Evolutionary conservation across 768 basidiomycete genomes (phyloP).

Genomic region (Dentipellis fragilis): DNA sequence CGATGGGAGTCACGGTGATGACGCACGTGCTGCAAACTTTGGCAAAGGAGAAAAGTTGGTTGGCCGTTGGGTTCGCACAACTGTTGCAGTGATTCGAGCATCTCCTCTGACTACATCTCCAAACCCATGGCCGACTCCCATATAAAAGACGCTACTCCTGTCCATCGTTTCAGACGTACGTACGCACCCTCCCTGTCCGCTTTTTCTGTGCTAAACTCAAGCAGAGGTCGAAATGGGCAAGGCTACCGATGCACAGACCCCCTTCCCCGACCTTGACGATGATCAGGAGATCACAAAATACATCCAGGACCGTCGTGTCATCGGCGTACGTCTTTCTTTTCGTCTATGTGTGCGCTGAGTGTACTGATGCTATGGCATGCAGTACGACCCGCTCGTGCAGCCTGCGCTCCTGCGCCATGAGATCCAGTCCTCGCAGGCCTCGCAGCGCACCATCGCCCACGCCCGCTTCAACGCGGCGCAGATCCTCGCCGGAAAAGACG

Average conservation of each 20-base stretch:
- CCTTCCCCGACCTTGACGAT: conserved; percentile 60
- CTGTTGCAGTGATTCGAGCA: neutral
- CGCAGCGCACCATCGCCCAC: conserved; percentile 66
- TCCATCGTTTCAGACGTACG: conserved; percentile 9
- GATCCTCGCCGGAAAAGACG: conserved; percentile 76
- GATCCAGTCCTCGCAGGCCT: conserved; percentile 52
- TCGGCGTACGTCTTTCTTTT: conserved; percentile 44
- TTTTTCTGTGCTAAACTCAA: neutral
- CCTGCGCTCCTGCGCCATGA: conserved; percentile 88
- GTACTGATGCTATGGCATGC: conserved; percentile 6
- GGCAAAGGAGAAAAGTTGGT: no score
- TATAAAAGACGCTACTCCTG: neutral
- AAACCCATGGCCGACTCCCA: neutral
- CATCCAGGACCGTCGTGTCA: conserved; percentile 74
- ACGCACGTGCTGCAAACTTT: neutral
- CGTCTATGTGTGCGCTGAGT: no score
- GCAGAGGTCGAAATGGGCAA: neutral
- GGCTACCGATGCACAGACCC: conserved; percentile 23
- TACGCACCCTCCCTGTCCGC: neutral
- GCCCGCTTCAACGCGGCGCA: conserved; percentile 73
- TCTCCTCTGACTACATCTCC: neutral
- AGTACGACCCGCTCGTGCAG: conserved; percentile 96
- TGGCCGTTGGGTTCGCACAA: neutral
- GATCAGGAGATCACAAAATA: conserved; percentile 54
- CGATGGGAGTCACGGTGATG: neutral